These are phyloP conservation scores for Arachnomyces sp. DNA, from an alignment of 2,329 filamentous ascomycete genomes.

Conservation along the genomic window DNA sequence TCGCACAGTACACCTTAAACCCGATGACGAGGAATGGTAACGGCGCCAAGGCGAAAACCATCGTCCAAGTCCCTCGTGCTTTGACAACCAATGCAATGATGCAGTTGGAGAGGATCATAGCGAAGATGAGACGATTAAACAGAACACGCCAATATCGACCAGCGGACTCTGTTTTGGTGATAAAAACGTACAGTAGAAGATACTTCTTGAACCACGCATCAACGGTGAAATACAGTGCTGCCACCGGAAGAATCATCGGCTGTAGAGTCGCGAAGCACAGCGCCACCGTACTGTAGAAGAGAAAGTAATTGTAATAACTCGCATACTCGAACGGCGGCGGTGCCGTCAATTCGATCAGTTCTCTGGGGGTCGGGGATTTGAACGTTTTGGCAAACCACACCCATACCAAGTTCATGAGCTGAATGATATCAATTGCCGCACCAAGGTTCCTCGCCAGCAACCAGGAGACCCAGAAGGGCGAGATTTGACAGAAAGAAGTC, in stretches of 20 bases:
- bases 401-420: constrained; percentile 75
- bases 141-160: constrained; percentile 86
- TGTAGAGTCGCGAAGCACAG: constrained; percentile 79
- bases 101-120: constrained; percentile 66
- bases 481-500: constrained; percentile 69
- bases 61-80: constrained; percentile 57
- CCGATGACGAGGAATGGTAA: constrained; percentile 68
- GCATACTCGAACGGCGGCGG: constrained; percentile 92
- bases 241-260: constrained; percentile 77
- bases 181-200: constrained; percentile 83
- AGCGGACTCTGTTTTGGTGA: constrained; percentile 94
- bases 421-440: constrained; percentile 86
- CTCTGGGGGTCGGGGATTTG: constrained; percentile 76
- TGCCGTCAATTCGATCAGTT: constrained; percentile 86
- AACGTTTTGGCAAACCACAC: constrained; percentile 81
- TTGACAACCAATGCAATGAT: constrained; percentile 71
- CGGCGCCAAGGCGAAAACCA: constrained; percentile 64
- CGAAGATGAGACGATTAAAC: constrained; percentile 89
- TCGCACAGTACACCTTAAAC: constrained; percentile 82
- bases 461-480: constrained; percentile 91
- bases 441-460: constrained; percentile 87
- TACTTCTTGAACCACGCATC: constrained; percentile 95
- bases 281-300: constrained; percentile 87
- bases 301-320: constrained; percentile 95
- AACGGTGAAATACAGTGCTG: constrained; percentile 79